Base-by-base conservation (phyloP, 1,284 basidiomycete genomes). In the Schizophyllum commune region DNA sequence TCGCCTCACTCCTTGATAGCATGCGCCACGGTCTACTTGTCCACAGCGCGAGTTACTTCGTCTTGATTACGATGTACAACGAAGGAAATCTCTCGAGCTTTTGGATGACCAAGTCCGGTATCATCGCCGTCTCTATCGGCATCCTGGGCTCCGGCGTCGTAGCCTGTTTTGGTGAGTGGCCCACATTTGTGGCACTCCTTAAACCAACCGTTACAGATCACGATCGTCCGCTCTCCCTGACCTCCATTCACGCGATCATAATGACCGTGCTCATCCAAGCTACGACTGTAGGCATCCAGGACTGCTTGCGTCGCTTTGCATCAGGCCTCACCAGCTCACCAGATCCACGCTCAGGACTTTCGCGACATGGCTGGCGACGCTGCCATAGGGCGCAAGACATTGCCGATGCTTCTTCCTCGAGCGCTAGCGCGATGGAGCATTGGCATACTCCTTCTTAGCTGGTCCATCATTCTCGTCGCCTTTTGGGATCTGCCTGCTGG, bases 101-200 rank as follows among this genome's bases (percentile, higher is more conserved):
- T 61, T 74, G 72, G 71, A 55, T 70, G 20, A 59, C 67, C 19
- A 72, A 73, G 60, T 74, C 72, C 52, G 55, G 67, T 21, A 62
- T 73, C n/a, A 71, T 71, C 52, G 71, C 70, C 4, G 22, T 70
- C 15, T 74, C 73, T 9, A 74, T 71, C 60, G 67, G 69, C 5
- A 59, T 68, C 15, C 74, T 74, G 32, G 70, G 73, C 57, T 67
- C 68, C 57, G 75, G 75, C 0, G 68, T 71, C 0, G 74, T 72
- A 2, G 64, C 70, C 3, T 67, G 75, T 21, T 67, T 71, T 8
- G 69, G 75, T 74, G 61, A 47, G 39, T 47, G 39, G 17, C 27
- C 27, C 5, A 5, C 27, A 47, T 11, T 47, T 2, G 39, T 55
- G 27, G 20, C 20, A 15, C 39, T 27, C 9, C 15, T 27, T 7